phyloP scores from a whole-genome alignment of 495 filamentous ascomycete species.

The Lindgomyces ingoldianus region DNA sequence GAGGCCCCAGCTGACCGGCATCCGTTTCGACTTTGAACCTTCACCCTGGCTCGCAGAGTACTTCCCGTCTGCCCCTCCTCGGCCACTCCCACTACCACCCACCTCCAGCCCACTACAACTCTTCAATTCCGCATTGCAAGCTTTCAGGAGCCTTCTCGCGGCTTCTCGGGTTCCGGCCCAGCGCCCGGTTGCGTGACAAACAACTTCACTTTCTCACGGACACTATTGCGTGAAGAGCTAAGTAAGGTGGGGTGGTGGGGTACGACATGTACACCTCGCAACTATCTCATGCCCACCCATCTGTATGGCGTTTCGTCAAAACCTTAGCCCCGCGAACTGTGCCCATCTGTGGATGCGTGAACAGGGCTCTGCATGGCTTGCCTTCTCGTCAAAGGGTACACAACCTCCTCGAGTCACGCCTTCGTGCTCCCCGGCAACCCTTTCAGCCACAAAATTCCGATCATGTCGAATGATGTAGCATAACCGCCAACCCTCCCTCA shows the following conservation, averaged over 20 bases:
- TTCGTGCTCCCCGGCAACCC: too few species aligned
- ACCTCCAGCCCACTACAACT: not conserved
- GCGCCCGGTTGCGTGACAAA: not conserved
- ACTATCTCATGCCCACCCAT: not conserved
- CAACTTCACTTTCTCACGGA: slow-evolving; percentile 6
- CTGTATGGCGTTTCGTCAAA: slow-evolving; percentile 13
- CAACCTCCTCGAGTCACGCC: not conserved
- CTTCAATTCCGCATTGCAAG: slow-evolving; percentile 1
- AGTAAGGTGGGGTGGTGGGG: slow-evolving; percentile 31
- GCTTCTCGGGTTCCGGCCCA: not conserved
- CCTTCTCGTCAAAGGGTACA: slow-evolving; percentile 6
- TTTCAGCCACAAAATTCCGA: not conserved
- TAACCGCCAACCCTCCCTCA: not conserved
- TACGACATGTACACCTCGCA: slow-evolving; percentile 9
- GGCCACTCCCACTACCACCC: too few species aligned
- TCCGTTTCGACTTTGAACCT: not conserved
- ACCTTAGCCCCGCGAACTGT: not conserved
- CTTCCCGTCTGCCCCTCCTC: not conserved
- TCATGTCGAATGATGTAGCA: slow-evolving; percentile 11
- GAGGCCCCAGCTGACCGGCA: slow-evolving; percentile 12
- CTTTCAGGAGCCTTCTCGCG: not conserved
- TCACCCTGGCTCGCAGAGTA: not conserved
- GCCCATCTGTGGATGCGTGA: not conserved
- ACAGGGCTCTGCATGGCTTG: not conserved
- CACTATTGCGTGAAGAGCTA: slow-evolving; percentile 20